Conservation (phyloP, 805 yeast genomes). For the Teunomyces atbi region DNA sequence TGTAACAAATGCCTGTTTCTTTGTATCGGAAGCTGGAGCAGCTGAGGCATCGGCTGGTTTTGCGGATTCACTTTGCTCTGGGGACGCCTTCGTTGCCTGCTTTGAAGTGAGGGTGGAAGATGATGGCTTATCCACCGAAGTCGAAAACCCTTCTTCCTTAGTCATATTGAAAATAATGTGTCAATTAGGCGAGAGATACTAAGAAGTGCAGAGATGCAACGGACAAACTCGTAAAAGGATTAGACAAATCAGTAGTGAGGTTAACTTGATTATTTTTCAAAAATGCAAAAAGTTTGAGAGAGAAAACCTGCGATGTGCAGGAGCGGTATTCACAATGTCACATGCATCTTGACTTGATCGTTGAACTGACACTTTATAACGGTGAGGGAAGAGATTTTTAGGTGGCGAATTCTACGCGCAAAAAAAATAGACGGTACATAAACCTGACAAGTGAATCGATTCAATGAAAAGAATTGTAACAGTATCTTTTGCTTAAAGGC, state of each 20-base stretch:
- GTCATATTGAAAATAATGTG: neutral
- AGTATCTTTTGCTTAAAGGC: too few relatives aligned
- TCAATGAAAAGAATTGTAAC: too few relatives aligned
- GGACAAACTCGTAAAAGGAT: neutral
- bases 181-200: neutral
- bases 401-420: neutral
- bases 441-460: too few relatives aligned
- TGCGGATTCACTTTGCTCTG: neutral
- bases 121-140: neutral
- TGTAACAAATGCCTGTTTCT: constrained; percentile 79
- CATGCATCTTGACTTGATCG: neutral
- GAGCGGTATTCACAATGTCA: neutral
- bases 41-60: neutral
- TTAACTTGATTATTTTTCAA: constrained; percentile 3
- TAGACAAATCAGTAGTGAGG: neutral
- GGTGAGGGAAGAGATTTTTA: neutral
- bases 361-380: neutral
- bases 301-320: neutral
- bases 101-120: neutral
- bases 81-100: neutral
- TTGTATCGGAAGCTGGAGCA: constrained; percentile 52
- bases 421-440: neutral
- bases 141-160: constrained; percentile 3
- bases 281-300: constrained; percentile 1
- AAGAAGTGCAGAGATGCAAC: neutral